Evolutionary conservation across 495 filamentous ascomycete genomes (phyloP).

Genomic region (Trichoderma erinaceum): DNA sequence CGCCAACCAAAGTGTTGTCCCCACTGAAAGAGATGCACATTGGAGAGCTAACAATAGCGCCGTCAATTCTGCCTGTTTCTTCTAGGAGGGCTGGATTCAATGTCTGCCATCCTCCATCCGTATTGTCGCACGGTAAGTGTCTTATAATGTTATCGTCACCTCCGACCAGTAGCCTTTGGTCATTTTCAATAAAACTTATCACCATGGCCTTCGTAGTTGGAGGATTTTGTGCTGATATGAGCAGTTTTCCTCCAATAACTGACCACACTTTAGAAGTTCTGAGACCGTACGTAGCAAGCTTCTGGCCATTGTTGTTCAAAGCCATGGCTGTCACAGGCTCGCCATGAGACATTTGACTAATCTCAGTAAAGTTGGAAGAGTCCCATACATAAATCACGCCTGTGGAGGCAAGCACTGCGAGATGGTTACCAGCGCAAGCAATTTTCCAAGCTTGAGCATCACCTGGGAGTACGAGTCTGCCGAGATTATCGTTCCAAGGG

Average conservation of each 20-base stretch:
- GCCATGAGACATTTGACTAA: neutral
- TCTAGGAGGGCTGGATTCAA: neutral
- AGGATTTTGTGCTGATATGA: neutral
- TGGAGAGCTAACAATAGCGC: neutral
- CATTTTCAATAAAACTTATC: neutral
- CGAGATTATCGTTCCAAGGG: neutral
- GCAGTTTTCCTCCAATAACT: neutral
- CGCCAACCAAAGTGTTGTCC: neutral
- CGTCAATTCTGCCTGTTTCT: neutral
- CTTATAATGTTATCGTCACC: neutral
- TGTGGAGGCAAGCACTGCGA: neutral
- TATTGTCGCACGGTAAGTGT: neutral
- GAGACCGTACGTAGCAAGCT: neutral
- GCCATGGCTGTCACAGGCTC: neutral
- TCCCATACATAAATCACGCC: neutral
- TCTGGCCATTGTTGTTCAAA: neutral
- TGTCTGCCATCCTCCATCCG: neutral
- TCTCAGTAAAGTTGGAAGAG: neutral
- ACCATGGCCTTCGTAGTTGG: neutral
- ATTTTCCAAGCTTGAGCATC: neutral
- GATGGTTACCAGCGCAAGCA: neutral
- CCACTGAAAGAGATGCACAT: neutral
- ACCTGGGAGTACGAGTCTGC: neutral
- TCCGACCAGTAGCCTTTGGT: neutral
- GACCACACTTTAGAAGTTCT: neutral